These are phyloP conservation scores for Rhodamnia rubescens DNA, from an alignment of 345 rosid species.

Conservation along the genomic window DNA sequence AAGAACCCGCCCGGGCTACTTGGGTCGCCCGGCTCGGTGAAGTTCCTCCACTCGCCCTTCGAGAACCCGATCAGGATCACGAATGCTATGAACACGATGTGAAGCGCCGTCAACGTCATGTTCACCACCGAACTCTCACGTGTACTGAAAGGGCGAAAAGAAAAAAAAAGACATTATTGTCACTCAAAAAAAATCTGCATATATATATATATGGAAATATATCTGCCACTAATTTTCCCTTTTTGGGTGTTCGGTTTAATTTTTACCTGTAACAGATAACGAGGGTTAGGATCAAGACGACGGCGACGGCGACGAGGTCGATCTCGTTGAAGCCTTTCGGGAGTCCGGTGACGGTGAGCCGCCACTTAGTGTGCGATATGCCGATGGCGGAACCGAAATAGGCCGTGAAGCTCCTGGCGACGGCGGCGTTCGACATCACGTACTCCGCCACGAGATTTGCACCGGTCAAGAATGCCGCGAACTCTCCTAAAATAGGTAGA, in stretches of 20 bases:
- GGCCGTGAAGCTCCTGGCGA: conserved; percentile 66
- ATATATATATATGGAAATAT: neutral
- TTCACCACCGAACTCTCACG: conserved; percentile 74
- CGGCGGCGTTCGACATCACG: conserved; percentile 91
- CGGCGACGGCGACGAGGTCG: conserved; percentile 48
- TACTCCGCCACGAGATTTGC: conserved; percentile 80
- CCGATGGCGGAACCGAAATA: conserved; percentile 72
- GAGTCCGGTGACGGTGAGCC: conserved; percentile 33
- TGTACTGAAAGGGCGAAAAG: conserved; percentile 21
- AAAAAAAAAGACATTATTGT: neutral
- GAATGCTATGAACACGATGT: conserved; percentile 63
- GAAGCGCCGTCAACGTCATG: conserved; percentile 63
- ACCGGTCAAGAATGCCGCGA: conserved; percentile 86
- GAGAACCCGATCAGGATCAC: conserved; percentile 68
- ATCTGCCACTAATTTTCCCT: neutral
- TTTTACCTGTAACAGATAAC: conserved; percentile 54
- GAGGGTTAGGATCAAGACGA: conserved; percentile 48
- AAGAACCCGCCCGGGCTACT: conserved; percentile 54
- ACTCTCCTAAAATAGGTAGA: conserved; percentile 39
- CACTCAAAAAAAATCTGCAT: neutral
- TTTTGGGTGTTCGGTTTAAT: neutral
- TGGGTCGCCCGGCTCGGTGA: conserved; percentile 37
- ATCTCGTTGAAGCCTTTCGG: conserved; percentile 76
- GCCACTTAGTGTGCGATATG: conserved; percentile 55
- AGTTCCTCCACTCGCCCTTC: conserved; percentile 56